Evolutionary conservation across 768 basidiomycete genomes (phyloP).

Genomic region (Pleurotus ostreatus): DNA sequence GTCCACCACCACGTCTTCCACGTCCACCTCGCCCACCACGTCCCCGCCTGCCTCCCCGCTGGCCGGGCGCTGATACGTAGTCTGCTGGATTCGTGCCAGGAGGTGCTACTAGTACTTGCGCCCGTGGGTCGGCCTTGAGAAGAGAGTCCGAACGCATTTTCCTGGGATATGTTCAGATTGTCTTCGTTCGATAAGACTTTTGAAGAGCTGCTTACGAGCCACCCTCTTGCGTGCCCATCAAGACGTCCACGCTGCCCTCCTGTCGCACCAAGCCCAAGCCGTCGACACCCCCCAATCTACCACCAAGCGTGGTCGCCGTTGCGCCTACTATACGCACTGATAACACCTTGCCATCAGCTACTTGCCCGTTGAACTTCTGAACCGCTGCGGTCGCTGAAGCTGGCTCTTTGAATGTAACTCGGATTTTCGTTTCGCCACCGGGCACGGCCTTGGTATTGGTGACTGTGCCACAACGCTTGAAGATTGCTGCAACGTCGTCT

Average conservation of each 20-base stretch:
- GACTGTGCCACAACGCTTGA: slow-evolving; percentile 74
- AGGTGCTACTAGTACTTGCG: slow-evolving; percentile 63
- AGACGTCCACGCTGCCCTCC: slow-evolving; percentile 52
- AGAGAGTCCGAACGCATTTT: slow-evolving; percentile 86
- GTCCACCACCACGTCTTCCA: slow-evolving; percentile 29
- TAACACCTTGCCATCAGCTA: slow-evolving; percentile 77
- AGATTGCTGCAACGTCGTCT: slow-evolving; percentile 83
- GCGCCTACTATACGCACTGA: slow-evolving; percentile 62
- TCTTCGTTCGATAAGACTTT: background rate
- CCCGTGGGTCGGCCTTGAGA: slow-evolving; percentile 57
- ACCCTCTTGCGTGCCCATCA: slow-evolving; percentile 49
- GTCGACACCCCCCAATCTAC: slow-evolving; percentile 49
- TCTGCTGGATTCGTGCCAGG: slow-evolving; percentile 59
- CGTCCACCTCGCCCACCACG: slow-evolving; percentile 29
- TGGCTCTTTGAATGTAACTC: slow-evolving; percentile 68
- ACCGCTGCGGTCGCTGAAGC: slow-evolving; percentile 64
- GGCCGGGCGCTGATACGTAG: slow-evolving; percentile 35
- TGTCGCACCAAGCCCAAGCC: slow-evolving; percentile 50
- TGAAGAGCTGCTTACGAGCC: slow-evolving; percentile 48
- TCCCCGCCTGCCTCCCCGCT: slow-evolving; percentile 25
- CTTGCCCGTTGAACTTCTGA: slow-evolving; percentile 71
- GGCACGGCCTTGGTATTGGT: slow-evolving; percentile 38
- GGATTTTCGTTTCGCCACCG: slow-evolving; percentile 48
- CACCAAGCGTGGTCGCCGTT: slow-evolving; percentile 49
- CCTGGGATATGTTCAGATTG: slow-evolving; percentile 29